These are phyloP conservation scores for Bretschneidera sinensis DNA, from an alignment of 345 rosid species.

Conservation along the genomic window DNA sequence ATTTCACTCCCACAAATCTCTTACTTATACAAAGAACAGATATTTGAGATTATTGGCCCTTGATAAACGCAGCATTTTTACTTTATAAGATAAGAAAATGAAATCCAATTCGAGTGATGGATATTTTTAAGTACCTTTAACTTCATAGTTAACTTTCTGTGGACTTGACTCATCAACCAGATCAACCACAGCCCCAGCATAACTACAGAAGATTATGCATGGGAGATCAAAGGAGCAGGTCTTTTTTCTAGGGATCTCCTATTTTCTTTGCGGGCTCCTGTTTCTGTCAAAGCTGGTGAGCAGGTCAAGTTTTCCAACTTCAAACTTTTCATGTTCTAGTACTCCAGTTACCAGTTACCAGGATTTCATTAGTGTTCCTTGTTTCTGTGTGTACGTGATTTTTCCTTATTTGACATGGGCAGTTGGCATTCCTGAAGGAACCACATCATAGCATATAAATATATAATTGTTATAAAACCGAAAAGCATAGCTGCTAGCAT, in stretches of 20 bases:
- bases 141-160: constrained; percentile 8
- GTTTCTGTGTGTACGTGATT: not conserved
- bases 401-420: not conserved
- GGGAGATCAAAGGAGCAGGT: constrained; percentile 94
- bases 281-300: constrained; percentile 78
- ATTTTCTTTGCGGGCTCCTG: constrained; percentile 77
- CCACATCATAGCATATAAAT: not conserved
- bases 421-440: not conserved
- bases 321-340: constrained; percentile 6
- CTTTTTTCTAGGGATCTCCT: constrained; percentile 82
- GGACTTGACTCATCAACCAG: constrained; percentile 34
- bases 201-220: constrained; percentile 70
- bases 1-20: too few species aligned
- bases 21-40: too few species aligned
- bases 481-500: not conserved
- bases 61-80: too few species aligned
- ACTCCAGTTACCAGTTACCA: not conserved
- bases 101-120: too few species aligned
- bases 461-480: not conserved
- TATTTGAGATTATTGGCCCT: too few species aligned
- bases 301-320: constrained; percentile 52
- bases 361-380: not conserved
- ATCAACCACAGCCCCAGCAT: constrained; percentile 77
- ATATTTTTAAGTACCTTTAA: too few species aligned
- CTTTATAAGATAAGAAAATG: too few species aligned